Evolutionary conservation across 192 early-diverging fungal species (phyloP), one percentile per base, ranked within the genome.

Genomic region (Mortierella alpina): DNA sequence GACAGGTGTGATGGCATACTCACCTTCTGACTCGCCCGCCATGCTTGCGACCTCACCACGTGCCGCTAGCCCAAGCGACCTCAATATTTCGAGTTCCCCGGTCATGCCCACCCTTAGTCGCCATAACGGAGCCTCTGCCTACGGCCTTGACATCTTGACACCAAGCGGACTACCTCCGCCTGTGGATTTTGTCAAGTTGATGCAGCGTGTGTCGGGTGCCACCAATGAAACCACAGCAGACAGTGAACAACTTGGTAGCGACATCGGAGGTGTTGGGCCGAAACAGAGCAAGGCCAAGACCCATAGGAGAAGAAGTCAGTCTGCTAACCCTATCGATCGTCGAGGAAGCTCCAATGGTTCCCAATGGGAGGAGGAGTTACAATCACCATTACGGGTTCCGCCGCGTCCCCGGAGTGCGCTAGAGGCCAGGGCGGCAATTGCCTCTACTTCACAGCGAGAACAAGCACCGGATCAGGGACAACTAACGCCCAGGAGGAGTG

Each of bases 101-200:
- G 31, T 31, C 31, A 31, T 31, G 31, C 31, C 31, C 31, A 31
- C 31, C 31, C 31, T 3, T 31, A 31, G 31, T 31, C 1, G 31
- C 31, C 31, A 31, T 31, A 31, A 31, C 31, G 31, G 31, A 31
- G 3, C 31, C 31, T 31, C 31, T 2, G 31, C 31, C 31, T 31
- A 31, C 31, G 31, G 31, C 31, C 31, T 31, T 31, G 18, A 9
- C 50, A 52, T 75, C 65, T 47, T 59, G 11, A 51, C 63, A n/a
- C 47, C 72, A 23, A 39, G 52, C 0, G 49, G 53, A 14, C 49
- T 80, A 47, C 77, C 77, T 42, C 70, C 77, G 20, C 77, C 65
- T 2, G 40, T 80, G 54, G 77, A 80, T 59, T 72, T 72, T 23
- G 52, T 50, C 5, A 68, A 72, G 20, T 46, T 80, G 2, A 70